Evolutionary conservation across 2,329 filamentous ascomycete genomes (phyloP).

Genomic region (Exophiala sp.): DNA sequence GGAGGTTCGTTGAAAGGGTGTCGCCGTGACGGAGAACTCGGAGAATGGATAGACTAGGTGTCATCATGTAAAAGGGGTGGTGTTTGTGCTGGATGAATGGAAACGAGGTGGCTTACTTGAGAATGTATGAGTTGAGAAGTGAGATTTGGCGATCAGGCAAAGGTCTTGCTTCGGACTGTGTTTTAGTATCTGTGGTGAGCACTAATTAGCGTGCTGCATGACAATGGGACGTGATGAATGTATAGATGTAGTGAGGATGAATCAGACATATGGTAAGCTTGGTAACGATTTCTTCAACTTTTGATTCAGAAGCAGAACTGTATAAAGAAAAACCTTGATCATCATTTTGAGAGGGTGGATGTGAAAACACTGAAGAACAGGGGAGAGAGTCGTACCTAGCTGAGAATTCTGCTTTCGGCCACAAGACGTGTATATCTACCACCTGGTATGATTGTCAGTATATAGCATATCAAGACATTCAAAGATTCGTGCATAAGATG

Average conservation of each 20-base stretch:
- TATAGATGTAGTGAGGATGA: background rate
- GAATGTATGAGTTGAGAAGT: too few species aligned
- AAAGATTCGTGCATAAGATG: conserved; percentile 6
- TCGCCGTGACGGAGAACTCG: conserved; percentile 37
- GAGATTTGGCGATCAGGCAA: too few species aligned
- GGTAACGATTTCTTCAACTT: conserved; percentile 55
- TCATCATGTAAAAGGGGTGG: conserved; percentile 45
- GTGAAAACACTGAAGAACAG: background rate
- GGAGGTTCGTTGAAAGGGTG: conserved; percentile 7
- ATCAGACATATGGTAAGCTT: conserved; percentile 54
- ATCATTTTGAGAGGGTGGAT: conserved; percentile 36
- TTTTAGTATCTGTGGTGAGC: too few species aligned
- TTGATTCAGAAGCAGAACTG: conserved; percentile 63
- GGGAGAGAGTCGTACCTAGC: background rate
- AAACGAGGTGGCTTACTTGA: background rate
- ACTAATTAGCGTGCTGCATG: too few species aligned
- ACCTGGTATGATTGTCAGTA: background rate
- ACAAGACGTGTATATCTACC: background rate
- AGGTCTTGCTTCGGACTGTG: too few species aligned
- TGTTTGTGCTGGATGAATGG: background rate
- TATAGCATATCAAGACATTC: background rate
- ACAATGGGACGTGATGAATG: background rate
- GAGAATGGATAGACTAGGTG: conserved; percentile 63
- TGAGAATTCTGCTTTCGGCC: background rate
- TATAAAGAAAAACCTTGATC: conserved; percentile 47